phyloP scores from a whole-genome alignment of 202 grass and related monocot genomes.

The Schoenoplectus triqueter region DNA sequence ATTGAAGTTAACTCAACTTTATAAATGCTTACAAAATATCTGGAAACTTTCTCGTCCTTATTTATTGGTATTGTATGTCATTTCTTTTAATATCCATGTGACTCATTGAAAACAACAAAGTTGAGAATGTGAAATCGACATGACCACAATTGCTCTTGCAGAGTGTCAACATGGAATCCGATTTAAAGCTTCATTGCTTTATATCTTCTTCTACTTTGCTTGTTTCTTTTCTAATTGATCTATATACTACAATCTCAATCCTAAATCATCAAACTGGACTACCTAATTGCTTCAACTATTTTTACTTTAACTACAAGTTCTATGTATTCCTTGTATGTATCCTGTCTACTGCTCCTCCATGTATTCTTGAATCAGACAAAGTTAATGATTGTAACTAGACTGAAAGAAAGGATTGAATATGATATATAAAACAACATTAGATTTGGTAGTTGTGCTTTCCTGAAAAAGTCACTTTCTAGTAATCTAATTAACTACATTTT shows the following conservation, averaged over 20 bases:
- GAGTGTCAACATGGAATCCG: slow-evolving; percentile 23
- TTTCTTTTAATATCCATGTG: slow-evolving; percentile 12
- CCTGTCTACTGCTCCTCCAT: neutral
- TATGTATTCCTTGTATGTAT: neutral
- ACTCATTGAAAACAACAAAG: neutral
- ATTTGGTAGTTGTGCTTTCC: neutral
- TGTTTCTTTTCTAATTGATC: neutral
- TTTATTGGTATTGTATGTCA: neutral
- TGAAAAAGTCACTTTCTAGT: neutral
- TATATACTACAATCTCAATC: neutral
- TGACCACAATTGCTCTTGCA: neutral
- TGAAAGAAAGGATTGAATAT: slow-evolving; percentile 5
- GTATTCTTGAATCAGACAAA: neutral
- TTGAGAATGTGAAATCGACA: neutral
- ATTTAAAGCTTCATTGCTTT: slow-evolving; percentile 14
- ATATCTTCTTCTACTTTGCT: neutral
- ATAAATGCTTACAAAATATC: slow-evolving; percentile 6
- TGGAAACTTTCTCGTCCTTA: neutral
- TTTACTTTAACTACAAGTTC: neutral
- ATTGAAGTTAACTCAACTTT: neutral
- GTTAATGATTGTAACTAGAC: neutral
- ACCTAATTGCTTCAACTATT: neutral
- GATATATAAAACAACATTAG: neutral
- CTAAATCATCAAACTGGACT: neutral
- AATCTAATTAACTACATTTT: neutral